Conservation (phyloP, 352 stramenopile species). For the Elongisporangium anandrum region DNA sequence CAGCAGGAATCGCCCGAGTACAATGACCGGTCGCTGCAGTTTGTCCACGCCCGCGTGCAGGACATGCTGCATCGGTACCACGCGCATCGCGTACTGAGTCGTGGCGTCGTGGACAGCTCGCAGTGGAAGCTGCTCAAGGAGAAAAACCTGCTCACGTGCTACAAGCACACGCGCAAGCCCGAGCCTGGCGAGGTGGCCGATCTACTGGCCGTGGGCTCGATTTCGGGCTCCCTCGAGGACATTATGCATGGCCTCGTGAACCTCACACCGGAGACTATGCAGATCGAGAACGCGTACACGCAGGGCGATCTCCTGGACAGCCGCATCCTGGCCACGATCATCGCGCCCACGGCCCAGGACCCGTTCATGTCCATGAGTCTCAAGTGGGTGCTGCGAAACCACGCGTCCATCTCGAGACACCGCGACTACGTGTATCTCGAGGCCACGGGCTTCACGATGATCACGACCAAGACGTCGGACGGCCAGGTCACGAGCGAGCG, state of each 20-base stretch:
- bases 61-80: conserved; percentile 35
- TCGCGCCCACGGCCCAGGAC: conserved; percentile 29
- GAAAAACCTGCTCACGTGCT: conserved; percentile 37
- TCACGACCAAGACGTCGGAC: conserved; percentile 5
- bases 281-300: conserved; percentile 43
- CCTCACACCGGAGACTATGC: conserved; percentile 54
- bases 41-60: conserved; percentile 24
- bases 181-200: conserved; percentile 18
- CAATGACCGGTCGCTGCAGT: conserved; percentile 22
- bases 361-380: conserved; percentile 56
- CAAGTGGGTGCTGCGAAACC: conserved; percentile 61
- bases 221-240: conserved; percentile 36
- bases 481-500: conserved; percentile 28
- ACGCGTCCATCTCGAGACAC: conserved; percentile 51
- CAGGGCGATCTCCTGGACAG: conserved; percentile 47
- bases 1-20: conserved; percentile 12
- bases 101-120: conserved; percentile 25
- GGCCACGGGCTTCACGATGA: conserved; percentile 46
- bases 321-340: conserved; percentile 45
- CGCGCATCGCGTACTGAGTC: conserved; percentile 23
- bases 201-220: conserved; percentile 34
- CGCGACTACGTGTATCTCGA: conserved; percentile 70
- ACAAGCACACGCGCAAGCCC: conserved; percentile 18
- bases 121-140: conserved; percentile 42
- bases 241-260: conserved; percentile 51